phyloP scores from a whole-genome alignment of 108 stramenopile genomes.

The Cyclotella distinguenda region DNA sequence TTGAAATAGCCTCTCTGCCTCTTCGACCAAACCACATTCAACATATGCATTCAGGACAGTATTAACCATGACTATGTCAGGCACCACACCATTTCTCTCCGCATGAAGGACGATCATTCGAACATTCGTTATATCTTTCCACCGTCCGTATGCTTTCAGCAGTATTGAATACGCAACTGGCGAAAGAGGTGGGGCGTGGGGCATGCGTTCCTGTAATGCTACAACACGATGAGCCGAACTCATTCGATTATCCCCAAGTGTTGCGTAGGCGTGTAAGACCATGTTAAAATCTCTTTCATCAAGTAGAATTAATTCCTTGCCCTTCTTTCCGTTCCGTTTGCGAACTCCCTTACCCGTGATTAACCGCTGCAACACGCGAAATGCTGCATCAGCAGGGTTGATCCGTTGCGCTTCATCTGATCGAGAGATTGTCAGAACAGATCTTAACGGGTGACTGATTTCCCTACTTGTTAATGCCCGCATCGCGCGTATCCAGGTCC shows the following conservation, averaged over 20 bases:
- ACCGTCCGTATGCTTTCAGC: conserved; percentile 71
- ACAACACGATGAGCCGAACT: conserved; percentile 71
- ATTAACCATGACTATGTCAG: conserved; percentile 69
- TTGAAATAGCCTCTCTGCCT: conserved; percentile 55
- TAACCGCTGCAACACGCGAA: conserved; percentile 73
- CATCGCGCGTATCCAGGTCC: conserved; percentile 54
- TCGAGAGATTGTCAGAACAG: not conserved
- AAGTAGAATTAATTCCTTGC: conserved; percentile 8
- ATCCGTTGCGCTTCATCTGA: conserved; percentile 1
- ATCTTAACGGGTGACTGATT: not conserved
- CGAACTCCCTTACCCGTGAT: conserved; percentile 66
- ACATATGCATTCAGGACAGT: conserved; percentile 78
- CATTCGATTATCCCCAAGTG: conserved; percentile 46
- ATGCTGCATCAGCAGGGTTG: conserved; percentile 54
- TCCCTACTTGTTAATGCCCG: conserved; percentile 18
- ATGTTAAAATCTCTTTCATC: conserved; percentile 78
- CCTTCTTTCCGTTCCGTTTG: not conserved
- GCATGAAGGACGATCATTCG: conserved; percentile 59
- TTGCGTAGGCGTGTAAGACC: conserved; percentile 65
- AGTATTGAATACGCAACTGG: conserved; percentile 77
- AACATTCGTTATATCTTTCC: conserved; percentile 60
- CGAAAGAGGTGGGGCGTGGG: conserved; percentile 64
- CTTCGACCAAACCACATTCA: conserved; percentile 63
- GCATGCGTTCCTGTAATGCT: conserved; percentile 67
- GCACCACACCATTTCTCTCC: conserved; percentile 44